Evolutionary conservation across 306 rosid species (phyloP).

Genomic region (Canavalia ensiformis): DNA sequence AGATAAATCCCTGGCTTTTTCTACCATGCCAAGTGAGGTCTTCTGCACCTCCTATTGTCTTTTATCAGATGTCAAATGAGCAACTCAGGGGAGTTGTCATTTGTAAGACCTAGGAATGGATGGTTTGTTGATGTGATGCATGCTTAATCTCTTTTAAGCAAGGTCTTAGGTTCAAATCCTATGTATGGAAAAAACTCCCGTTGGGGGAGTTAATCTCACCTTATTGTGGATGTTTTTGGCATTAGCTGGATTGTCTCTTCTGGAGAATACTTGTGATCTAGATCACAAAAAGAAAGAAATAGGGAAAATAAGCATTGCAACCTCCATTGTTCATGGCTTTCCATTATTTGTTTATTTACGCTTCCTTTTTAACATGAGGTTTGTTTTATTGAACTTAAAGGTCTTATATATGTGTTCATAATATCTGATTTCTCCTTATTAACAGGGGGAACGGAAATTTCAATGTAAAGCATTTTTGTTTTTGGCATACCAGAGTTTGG

Average conservation of each 20-base stretch:
- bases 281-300: no score
- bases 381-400: constrained; percentile 8
- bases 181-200: no score
- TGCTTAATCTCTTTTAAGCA: no score
- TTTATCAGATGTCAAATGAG: constrained; percentile 19
- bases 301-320: constrained; percentile 15
- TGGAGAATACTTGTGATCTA: no score
- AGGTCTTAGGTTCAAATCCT: no score
- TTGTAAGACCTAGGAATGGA: no score
- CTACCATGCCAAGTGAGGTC: not conserved
- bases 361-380: constrained; percentile 18
- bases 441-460: constrained; percentile 65
- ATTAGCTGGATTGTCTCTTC: no score
- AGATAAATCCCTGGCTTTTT: not conserved
- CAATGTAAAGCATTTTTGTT: constrained; percentile 53
- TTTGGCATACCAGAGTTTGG: constrained; percentile 77
- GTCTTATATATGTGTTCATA: not conserved
- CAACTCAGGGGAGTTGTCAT: constrained; percentile 1
- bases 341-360: constrained; percentile 25
- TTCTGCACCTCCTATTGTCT: not conserved
- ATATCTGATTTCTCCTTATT: constrained; percentile 33
- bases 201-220: no score
- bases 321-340: constrained; percentile 15
- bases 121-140: no score
- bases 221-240: no score